phyloP scores from a whole-genome alignment of 768 basidiomycete genomes.

The Thelephora ganbajun region DNA sequence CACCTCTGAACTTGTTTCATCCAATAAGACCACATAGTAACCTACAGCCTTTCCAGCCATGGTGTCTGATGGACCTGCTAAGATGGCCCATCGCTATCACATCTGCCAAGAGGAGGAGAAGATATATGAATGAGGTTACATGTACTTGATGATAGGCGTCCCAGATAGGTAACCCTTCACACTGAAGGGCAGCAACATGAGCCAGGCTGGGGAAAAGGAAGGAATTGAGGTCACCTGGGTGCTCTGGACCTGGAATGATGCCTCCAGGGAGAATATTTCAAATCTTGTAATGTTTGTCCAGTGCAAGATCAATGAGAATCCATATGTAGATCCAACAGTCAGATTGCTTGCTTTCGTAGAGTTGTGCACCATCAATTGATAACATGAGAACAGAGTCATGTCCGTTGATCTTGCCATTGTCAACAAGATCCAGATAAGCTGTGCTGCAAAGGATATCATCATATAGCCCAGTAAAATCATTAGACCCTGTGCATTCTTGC shows the following conservation, averaged over 20 bases:
- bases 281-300: conserved; percentile 9
- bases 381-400: too few species aligned
- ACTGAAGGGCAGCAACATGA: background rate
- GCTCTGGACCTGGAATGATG: conserved; percentile 12
- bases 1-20: conserved; percentile 14
- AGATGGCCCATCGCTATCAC: conserved; percentile 18
- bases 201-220: conserved; percentile 11
- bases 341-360: too few species aligned
- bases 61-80: conserved; percentile 22
- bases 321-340: too few species aligned
- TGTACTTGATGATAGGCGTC: background rate
- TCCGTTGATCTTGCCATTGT: too few species aligned
- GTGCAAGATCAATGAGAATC: conserved; percentile 10
- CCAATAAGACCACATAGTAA: conserved; percentile 19
- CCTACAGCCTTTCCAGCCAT: conserved; percentile 13
- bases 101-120: conserved; percentile 17
- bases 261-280: conserved; percentile 9
- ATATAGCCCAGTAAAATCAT: background rate
- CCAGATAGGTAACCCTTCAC: background rate
- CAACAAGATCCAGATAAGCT: too few species aligned
- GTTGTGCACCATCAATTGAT: too few species aligned
- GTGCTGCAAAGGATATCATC: too few species aligned
- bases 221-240: conserved; percentile 13
- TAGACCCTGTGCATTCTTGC: background rate
- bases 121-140: conserved; percentile 3